These are phyloP conservation scores for Phialocephala subalpina DNA, from an alignment of 2,329 filamentous ascomycete genomes.

Conservation along the genomic window DNA sequence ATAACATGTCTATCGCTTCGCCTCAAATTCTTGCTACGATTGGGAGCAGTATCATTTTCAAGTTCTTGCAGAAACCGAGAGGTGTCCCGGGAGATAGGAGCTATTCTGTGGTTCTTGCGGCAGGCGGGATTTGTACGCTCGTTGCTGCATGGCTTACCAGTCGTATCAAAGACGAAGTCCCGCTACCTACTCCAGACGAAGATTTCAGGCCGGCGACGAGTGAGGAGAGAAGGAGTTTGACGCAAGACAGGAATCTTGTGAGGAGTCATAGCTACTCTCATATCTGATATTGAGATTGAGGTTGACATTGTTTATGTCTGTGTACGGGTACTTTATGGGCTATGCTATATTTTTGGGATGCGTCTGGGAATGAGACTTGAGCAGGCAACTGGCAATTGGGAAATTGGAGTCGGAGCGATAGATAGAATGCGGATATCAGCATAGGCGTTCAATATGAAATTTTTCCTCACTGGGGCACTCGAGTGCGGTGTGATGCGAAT, in stretches of 20 bases:
- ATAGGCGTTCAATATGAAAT: background rate
- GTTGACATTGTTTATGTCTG: background rate
- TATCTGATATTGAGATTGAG: background rate
- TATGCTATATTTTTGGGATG: too few species aligned
- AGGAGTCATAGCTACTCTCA: slow-evolving; percentile 4
- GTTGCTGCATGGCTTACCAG: slow-evolving; percentile 72
- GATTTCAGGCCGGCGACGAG: slow-evolving; percentile 1
- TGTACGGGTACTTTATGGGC: background rate
- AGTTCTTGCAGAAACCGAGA: slow-evolving; percentile 84
- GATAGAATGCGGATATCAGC: background rate
- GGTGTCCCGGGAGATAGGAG: slow-evolving; percentile 86
- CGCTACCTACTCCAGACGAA: slow-evolving; percentile 31
- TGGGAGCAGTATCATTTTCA: slow-evolving; percentile 85
- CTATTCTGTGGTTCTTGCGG: slow-evolving; percentile 84
- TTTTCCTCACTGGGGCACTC: background rate
- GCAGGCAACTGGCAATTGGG: background rate
- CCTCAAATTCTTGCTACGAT: slow-evolving; percentile 92
- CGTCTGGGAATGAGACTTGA: background rate
- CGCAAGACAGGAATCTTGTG: background rate
- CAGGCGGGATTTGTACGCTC: slow-evolving; percentile 82
- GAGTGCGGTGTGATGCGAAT: background rate
- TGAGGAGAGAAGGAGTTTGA: slow-evolving; percentile 19
- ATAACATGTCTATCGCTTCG: slow-evolving; percentile 92
- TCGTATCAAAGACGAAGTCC: slow-evolving; percentile 43
- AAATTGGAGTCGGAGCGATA: slow-evolving; percentile 8